Evolutionary conservation across 805 yeast species (phyloP), one percentile per base, ranked within the genome.

Genomic region (Candida koratica): DNA sequence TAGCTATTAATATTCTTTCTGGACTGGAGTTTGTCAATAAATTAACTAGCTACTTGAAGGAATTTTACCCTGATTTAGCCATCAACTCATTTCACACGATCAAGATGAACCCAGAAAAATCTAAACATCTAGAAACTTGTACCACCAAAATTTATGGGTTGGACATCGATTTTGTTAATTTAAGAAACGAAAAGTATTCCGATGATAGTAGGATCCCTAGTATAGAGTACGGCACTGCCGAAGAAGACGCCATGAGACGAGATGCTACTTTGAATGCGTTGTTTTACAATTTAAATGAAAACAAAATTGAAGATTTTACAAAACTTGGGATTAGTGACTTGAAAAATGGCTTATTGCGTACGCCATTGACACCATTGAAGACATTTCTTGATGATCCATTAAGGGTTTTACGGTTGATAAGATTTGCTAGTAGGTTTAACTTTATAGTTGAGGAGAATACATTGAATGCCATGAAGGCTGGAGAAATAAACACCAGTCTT

Each of bases 81-180:
- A n/a, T 44, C 4, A 55, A 48, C 11, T 55, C 53, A 34, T 56
- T 49, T 27, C 95, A 89, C 54, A 84, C 81, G 39, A 88, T 93
- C 43, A 88, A 84, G 42, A 80, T 81, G 55, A 93, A 94, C 58
- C 98, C 98, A 0, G 97, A 85, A 44, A 90, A 89, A 57, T 84
- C 95, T 1, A 94, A 93, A 61, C 99, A 93, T 64, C 64, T 93
- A 48, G 99, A 93, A 51, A 94, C 99, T 1, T 94, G 97, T 27
- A 93, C 97, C 3, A 88, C 96, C 1, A 84, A 79, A 50, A 59
- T 93, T 8, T 85, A 73, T 51, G 94, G 81, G 1, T 56, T 82
- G n/a, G 96, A 87, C 50, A 76, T 93, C 36, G 99, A 93, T 61
- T 87, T 93, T 55, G 98, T 94, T 34, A 90, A 90, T 57, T 67